phyloP scores from a whole-genome alignment of 352 stramenopile genomes.

The Phytopythium oedochilum region DNA sequence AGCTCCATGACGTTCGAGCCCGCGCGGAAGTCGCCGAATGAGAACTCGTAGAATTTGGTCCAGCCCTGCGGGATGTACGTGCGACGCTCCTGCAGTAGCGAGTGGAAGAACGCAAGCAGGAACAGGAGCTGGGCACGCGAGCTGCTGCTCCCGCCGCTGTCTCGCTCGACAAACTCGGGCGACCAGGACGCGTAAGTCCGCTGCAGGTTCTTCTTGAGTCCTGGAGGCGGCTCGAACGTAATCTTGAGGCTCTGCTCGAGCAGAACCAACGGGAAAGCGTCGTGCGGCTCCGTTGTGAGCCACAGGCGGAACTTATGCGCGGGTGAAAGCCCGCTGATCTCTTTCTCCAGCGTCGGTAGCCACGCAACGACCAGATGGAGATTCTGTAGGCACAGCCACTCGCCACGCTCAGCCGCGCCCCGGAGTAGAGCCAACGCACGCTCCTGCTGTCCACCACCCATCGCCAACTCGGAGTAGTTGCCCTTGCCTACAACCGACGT shows the following conservation, averaged over 20 bases:
- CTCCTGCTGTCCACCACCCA: slow-evolving; percentile 93
- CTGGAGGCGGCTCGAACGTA: slow-evolving; percentile 93
- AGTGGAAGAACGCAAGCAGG: slow-evolving; percentile 90
- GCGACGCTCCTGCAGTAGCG: slow-evolving; percentile 73
- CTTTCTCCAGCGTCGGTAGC: slow-evolving; percentile 91
- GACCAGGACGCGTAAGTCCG: slow-evolving; percentile 89
- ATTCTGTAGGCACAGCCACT: slow-evolving; percentile 97
- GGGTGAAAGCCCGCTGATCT: slow-evolving; percentile 62
- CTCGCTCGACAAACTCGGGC: slow-evolving; percentile 61
- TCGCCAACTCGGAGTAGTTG: slow-evolving; percentile 92
- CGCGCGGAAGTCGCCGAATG: slow-evolving; percentile 91
- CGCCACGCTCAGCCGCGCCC: slow-evolving; percentile 67
- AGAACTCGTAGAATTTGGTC: slow-evolving; percentile 97
- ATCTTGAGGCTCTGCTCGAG: slow-evolving; percentile 93
- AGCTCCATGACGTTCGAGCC: slow-evolving; percentile 89
- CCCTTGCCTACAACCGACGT: slow-evolving; percentile 71
- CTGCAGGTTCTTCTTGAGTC: slow-evolving; percentile 95
- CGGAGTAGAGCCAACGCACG: slow-evolving; percentile 85
- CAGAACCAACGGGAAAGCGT: slow-evolving; percentile 88
- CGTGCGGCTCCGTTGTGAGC: slow-evolving; percentile 92
- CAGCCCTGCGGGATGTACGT: slow-evolving; percentile 95
- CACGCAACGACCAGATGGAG: slow-evolving; percentile 93
- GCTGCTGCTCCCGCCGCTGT: slow-evolving; percentile 9
- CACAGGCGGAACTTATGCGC: slow-evolving; percentile 92
- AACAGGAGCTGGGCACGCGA: slow-evolving; percentile 78